Evolutionary conservation across 139 green algal species (phyloP).

Genomic region (Volvox africanus): DNA sequence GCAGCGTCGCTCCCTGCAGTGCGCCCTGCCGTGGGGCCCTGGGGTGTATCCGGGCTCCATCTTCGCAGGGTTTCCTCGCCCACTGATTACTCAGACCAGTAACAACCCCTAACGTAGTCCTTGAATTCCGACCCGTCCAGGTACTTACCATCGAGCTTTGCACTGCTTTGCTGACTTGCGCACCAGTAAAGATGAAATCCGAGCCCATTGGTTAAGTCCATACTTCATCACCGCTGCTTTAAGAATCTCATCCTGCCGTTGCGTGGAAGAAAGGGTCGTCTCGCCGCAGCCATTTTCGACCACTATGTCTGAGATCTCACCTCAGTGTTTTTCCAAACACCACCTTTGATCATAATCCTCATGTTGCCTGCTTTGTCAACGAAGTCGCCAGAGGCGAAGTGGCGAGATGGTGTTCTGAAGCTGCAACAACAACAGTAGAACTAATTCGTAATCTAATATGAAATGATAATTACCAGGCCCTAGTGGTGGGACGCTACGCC

Average conservation of each 20-base stretch:
- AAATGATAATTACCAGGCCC: too few species aligned
- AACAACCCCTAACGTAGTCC: too few species aligned
- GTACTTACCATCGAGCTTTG: conserved; percentile 95
- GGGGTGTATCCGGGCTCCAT: too few species aligned
- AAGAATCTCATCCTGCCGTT: conserved; percentile 97
- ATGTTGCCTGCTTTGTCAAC: not conserved
- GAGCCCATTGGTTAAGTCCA: conserved; percentile 92
- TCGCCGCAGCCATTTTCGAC: not conserved
- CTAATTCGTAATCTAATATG: not conserved
- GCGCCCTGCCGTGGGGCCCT: too few species aligned
- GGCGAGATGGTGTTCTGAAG: not conserved
- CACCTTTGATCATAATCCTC: conserved; percentile 79
- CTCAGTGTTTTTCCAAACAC: conserved; percentile 99
- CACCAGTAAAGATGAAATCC: conserved; percentile 96
- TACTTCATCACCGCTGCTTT: conserved; percentile 99
- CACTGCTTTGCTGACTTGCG: conserved; percentile 99
- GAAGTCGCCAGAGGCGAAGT: not conserved
- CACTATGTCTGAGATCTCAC: conserved; percentile 51
- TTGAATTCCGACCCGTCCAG: not conserved
- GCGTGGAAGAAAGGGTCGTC: not conserved
- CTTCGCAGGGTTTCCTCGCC: too few species aligned
- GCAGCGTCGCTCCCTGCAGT: too few species aligned
- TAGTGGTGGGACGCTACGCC: too few species aligned
- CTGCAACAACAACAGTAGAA: not conserved
- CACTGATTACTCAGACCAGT: too few species aligned